Evolutionary conservation across 2,329 filamentous ascomycete species (phyloP).

Genomic region (Aspergillus brasiliensis): DNA sequence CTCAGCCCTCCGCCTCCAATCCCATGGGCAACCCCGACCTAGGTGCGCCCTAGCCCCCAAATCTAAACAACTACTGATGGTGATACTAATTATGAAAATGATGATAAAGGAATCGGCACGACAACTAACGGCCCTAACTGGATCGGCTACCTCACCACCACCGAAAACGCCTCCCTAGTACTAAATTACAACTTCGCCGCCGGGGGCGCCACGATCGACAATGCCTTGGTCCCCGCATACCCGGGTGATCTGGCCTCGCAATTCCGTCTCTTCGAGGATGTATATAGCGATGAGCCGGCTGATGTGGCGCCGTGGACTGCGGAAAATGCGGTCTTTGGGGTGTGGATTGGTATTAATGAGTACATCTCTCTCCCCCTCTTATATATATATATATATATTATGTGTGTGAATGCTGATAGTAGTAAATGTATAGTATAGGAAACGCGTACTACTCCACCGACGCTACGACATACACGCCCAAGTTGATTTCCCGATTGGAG

Average conservation of each 20-base stretch:
- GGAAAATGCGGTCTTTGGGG: slow-evolving; percentile 30
- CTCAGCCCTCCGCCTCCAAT: slow-evolving; percentile 56
- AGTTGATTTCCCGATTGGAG: slow-evolving; percentile 51
- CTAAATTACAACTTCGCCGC: slow-evolving; percentile 58
- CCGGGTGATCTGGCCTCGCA: slow-evolving; percentile 53
- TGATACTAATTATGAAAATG: no score
- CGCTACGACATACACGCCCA: slow-evolving; percentile 32
- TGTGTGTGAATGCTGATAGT: no score
- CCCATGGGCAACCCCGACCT: slow-evolving; percentile 62
- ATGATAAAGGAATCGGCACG: slow-evolving; percentile 49
- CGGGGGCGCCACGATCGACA: slow-evolving; percentile 58
- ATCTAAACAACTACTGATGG: no score
- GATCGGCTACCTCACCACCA: slow-evolving; percentile 53
- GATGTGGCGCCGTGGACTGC: slow-evolving; percentile 30
- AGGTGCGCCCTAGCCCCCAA: slow-evolving; percentile 20
- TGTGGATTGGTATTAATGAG: slow-evolving; percentile 42
- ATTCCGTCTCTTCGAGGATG: slow-evolving; percentile 48
- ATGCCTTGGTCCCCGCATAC: slow-evolving; percentile 55
- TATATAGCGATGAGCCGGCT: slow-evolving; percentile 38
- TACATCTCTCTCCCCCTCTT: slow-evolving; percentile 8
- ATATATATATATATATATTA: no score
- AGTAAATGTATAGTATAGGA: slow-evolving; percentile 23
- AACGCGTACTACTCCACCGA: slow-evolving; percentile 32
- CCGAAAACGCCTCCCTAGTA: slow-evolving; percentile 51
- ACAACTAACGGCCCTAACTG: slow-evolving; percentile 56